phyloP scores from a whole-genome alignment of 75 land plant genomes.

The Cupressus sempervirens region DNA sequence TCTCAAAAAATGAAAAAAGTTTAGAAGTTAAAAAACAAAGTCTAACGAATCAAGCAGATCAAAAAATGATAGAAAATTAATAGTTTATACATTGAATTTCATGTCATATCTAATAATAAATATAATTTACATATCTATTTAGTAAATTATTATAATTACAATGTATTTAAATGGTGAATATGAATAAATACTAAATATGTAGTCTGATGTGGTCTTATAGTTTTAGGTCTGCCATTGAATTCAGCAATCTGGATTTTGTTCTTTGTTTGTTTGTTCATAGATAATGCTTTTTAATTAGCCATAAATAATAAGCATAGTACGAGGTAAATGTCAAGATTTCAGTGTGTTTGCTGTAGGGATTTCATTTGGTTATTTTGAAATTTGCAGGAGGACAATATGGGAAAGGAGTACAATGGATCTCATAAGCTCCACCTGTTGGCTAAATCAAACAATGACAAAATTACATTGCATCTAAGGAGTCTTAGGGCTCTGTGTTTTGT shows the following conservation, averaged over 20 bases:
- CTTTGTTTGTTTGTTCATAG: neutral
- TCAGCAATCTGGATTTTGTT: neutral
- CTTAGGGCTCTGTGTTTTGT: constrained; percentile 64
- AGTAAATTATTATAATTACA: too few species aligned
- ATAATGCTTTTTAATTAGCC: neutral
- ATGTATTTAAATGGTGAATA: too few species aligned
- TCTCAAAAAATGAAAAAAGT: too few species aligned
- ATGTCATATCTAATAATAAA: too few species aligned
- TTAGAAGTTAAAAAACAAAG: too few species aligned
- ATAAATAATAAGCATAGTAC: neutral
- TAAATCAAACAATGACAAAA: constrained; percentile 37
- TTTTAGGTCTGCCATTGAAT: neutral
- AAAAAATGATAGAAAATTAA: too few species aligned
- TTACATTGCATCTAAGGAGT: constrained; percentile 53
- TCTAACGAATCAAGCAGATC: too few species aligned
- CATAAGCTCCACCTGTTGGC: constrained; percentile 46
- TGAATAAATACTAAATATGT: too few species aligned
- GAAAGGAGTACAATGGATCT: constrained; percentile 56
- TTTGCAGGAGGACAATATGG: constrained; percentile 25
- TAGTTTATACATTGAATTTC: too few species aligned
- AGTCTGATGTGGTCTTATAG: neutral
- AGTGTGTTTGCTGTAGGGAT: neutral
- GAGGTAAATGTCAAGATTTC: neutral
- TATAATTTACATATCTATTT: too few species aligned
- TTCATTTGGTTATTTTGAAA: neutral